Percentiles rank a stretch among this genome's conserved stretches.
phyloP scores from a whole-genome alignment of 148 eudicot species.

The Drosera capensis region DNA sequence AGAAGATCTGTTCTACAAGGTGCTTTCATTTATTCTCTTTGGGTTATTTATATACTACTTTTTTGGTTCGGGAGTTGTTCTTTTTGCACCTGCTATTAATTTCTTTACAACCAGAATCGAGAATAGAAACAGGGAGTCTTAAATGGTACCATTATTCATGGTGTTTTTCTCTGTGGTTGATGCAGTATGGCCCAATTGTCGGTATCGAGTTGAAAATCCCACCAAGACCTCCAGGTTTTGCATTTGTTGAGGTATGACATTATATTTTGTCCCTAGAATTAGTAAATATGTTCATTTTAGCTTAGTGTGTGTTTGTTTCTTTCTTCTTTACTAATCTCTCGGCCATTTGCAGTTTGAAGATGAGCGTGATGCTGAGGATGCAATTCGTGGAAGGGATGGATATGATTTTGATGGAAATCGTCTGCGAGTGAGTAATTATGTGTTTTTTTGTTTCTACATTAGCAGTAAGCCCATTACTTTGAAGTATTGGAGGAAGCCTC shows the following conservation, averaged over 20 bases:
- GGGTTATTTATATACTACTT: constrained; percentile 1
- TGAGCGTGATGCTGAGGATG: constrained; percentile 86
- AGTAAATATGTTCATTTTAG: neutral
- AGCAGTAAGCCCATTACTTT: too few relatives aligned
- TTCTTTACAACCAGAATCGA: too few relatives aligned
- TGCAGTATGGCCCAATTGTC: constrained; percentile 84
- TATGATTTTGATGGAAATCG: constrained; percentile 73
- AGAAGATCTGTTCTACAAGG: constrained; percentile 83
- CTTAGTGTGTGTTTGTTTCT: neutral
- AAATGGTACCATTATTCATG: neutral
- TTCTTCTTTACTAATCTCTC: neutral
- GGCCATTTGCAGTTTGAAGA: constrained; percentile 89
- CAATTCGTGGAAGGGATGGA: constrained; percentile 74
- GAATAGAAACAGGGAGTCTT: too few relatives aligned
- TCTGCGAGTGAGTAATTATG: constrained; percentile 38
- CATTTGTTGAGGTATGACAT: constrained; percentile 97
- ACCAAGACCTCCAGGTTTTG: constrained; percentile 82
- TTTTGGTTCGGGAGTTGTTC: neutral
- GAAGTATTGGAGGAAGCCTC: too few relatives aligned
- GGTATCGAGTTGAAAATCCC: constrained; percentile 78
- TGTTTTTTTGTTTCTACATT: neutral
- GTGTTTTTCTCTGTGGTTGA: neutral
- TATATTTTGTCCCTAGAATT: too few relatives aligned
- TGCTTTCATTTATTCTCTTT: too few relatives aligned
- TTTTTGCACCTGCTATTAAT: neutral